Percentiles rank a stretch among this genome's conserved stretches.
phyloP scores from a whole-genome alignment of 495 filamentous ascomycete species.

The Hyphodiscus hymeniophilus region DNA sequence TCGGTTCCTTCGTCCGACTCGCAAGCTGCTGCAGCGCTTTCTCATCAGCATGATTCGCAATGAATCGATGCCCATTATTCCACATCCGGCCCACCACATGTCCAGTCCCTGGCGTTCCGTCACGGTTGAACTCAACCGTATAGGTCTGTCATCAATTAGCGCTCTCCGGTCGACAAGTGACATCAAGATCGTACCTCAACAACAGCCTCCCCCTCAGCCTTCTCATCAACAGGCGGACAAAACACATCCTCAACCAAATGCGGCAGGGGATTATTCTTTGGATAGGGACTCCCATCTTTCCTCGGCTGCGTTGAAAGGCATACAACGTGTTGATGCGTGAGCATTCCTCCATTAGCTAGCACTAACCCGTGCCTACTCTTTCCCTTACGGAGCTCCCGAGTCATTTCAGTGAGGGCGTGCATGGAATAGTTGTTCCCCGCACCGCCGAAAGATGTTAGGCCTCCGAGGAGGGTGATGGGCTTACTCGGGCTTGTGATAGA shows the following conservation, averaged over 20 bases:
- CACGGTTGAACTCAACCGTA: constrained; percentile 42
- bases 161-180: too few relatives aligned
- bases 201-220: constrained; percentile 34
- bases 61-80: constrained; percentile 34
- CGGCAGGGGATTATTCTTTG: constrained; percentile 29
- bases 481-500: constrained; percentile 31
- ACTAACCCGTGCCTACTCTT: constrained; percentile 36
- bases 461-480: constrained; percentile 45
- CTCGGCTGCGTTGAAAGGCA: constrained; percentile 37
- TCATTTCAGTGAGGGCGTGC: constrained; percentile 46
- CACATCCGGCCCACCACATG: constrained; percentile 41
- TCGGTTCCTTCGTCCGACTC: constrained; percentile 23
- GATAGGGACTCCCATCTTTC: constrained; percentile 29
- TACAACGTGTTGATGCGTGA: constrained; percentile 46
- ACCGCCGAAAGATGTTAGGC: constrained; percentile 50
- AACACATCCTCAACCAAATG: constrained; percentile 20
- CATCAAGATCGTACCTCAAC: too few relatives aligned
- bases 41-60: constrained; percentile 41
- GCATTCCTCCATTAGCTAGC: constrained; percentile 46
- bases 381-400: constrained; percentile 34
- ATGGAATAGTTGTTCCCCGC: constrained; percentile 55
- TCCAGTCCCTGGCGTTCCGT: constrained; percentile 32
- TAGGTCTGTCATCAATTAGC: constrained; percentile 39
- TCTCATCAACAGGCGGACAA: constrained; percentile 27
- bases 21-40: constrained; percentile 28